Evolutionary conservation across 192 early-diverging fungal species (phyloP), one percentile per base, ranked within the genome.

Genomic region (Phlyctochytrium arcticum): DNA sequence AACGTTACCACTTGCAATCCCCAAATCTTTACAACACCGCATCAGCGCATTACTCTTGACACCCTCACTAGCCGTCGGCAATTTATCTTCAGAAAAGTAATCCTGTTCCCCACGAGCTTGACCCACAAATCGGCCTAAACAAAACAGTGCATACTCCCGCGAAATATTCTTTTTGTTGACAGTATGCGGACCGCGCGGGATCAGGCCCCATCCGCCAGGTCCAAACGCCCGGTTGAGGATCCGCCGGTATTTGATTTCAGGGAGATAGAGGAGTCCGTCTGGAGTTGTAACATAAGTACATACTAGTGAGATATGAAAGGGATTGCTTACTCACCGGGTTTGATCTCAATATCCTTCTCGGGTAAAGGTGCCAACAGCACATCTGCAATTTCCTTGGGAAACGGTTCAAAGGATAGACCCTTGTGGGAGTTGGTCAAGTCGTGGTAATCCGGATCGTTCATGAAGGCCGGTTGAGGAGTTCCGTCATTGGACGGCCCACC

Each of bases 201-300:
- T 68, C 10, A 80, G 51, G 5, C 69, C 74, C 80, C 77, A 82
- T 5, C 75, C 80, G 23, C 80, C 96, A 17, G 96, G 96, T 19
- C 94, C 93, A 79, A 98, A 97, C 6, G 94, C 91, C 46, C 81
- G 85, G 78, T 96, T 96, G 36, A 98, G 82, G 48, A 96, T 91
- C 36, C 94, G 87, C n/a, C 96, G 84, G 74, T 95, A 96, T 60
- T 96, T 96, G 67, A 98, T 98, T 76, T 97, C 96, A 36, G 94
- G 94, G 17, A 97, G 78, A 64, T 97, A 97, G 21, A 94, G 66
- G 36, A 93, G 58, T n/a, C 96, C 96, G 67, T 98, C 96, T 84
- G 58, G 6, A 37, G 39, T 4, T 44, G 30, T 27, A 9, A 26
- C 21, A 19, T 19, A 3, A 12, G 26, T 35, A 50, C 55, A 42